Percentiles rank a stretch among this genome's conserved stretches.
phyloP scores from a whole-genome alignment of 108 stramenopile genomes.

The Discostella stelligeroides region DNA sequence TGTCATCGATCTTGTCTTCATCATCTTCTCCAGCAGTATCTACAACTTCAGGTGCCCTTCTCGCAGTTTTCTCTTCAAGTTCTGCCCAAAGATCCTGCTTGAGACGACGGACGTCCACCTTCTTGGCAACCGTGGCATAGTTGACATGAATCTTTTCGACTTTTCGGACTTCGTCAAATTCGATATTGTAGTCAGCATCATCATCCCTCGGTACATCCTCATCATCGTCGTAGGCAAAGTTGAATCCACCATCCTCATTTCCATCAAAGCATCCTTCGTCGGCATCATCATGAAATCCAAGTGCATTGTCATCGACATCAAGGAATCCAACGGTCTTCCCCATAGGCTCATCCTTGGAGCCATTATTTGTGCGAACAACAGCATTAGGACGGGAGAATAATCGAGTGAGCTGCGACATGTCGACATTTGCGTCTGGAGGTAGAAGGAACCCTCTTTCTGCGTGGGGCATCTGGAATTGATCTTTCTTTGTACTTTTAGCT shows the following conservation, averaged over 20 bases:
- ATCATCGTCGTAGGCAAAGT: conserved; percentile 56
- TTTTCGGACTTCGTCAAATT: conserved; percentile 72
- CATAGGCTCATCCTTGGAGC: conserved; percentile 1
- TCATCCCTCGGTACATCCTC: conserved; percentile 39
- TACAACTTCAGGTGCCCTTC: conserved; percentile 9
- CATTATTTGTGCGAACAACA: conserved; percentile 29
- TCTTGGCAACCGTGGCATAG: conserved; percentile 88
- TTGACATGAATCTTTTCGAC: conserved; percentile 85
- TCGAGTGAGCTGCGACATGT: conserved; percentile 56
- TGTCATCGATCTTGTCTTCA: conserved; percentile 37
- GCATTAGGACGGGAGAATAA: conserved; percentile 82
- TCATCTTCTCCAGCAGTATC: conserved; percentile 17
- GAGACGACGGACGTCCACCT: conserved; percentile 89
- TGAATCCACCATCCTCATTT: conserved; percentile 43
- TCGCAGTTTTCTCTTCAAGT: conserved; percentile 54
- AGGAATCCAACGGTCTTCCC: conserved; percentile 66
- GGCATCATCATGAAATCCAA: conserved; percentile 57
- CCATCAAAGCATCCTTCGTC: conserved; percentile 40
- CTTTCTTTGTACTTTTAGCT: conserved; percentile 44
- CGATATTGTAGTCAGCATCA: conserved; percentile 51
- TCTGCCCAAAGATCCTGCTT: conserved; percentile 89
- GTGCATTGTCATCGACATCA: conserved; percentile 39
- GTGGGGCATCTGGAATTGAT: conserved; percentile 62
- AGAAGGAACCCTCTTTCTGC: conserved; percentile 73
- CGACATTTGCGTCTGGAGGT: conserved; percentile 75